Base-by-base conservation (phyloP, 1,284 basidiomycete genomes). In the Malassezia cuniculi region DNA sequence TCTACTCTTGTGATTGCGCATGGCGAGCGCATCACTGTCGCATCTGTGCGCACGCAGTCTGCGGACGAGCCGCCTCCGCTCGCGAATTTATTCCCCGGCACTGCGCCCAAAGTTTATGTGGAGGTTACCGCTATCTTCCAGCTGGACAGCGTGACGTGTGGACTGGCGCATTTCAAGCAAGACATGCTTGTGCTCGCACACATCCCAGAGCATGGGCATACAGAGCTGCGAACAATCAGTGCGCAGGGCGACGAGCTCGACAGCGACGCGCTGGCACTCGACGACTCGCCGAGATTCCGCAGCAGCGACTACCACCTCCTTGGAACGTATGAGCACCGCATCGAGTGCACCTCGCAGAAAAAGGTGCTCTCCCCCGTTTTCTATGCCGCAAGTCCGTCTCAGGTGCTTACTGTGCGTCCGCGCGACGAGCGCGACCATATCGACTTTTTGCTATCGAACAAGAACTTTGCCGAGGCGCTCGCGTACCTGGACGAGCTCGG, bases 21-120 rank as follows among this genome's bases (percentile, higher is more conserved):
- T 89, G 90, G 86, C 3, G 83, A 93, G 64, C 74, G 81, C 48
- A 85, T 97, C 73, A 93, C 89, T 67, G 78, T 95, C 10, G 85
- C 82, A 9, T 45, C 47, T 29, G 41, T 64, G 42, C 34, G 34
- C 28, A 44, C 17, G 6, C 26, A 34, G 33, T n/a, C 49, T 31
- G 16, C 34, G 25, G 19, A 50, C 39, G 27, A 48, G 35, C 10
- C 36, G 35, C 31, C 40, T 2, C 20, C 34, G 11, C 24, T 44
- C n/a, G n/a, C 36, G 16, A 27, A 27, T 6, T 21, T 39, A 4
- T 26, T 47, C 6, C 20, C 36, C 9, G 30, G 24, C 16, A 20
- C 41, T 1, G 30, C 21, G 3, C 25, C 19, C 6, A 3, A 12
- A 8, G n/a, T 14, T 22, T 60, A 51, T 31, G 82, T 85, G 32